Percentiles rank a stretch among this genome's conserved stretches.
These are phyloP conservation scores for Pseudoturritis turrita DNA, from an alignment of 345 rosid genomes.

Conservation along the genomic window DNA sequence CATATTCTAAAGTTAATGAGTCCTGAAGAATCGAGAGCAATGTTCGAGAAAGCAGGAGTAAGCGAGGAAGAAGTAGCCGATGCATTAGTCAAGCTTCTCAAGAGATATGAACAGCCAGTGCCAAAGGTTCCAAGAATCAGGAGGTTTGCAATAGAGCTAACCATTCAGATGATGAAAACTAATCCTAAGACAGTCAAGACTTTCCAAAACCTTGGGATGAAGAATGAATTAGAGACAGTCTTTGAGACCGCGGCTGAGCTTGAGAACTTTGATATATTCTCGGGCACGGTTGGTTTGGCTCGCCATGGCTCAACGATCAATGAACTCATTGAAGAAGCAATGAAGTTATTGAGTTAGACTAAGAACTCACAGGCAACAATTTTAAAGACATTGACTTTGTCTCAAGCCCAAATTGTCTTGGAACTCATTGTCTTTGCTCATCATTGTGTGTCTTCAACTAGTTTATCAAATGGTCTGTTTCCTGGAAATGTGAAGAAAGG, in stretches of 20 bases:
- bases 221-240: slow-evolving; percentile 47
- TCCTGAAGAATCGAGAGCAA: slow-evolving; percentile 38
- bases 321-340: slow-evolving; percentile 58
- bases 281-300: slow-evolving; percentile 66
- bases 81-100: slow-evolving; percentile 48
- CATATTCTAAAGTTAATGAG: slow-evolving; percentile 58
- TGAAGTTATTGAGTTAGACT: slow-evolving; percentile 26
- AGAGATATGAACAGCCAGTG: slow-evolving; percentile 52
- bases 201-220: slow-evolving; percentile 45
- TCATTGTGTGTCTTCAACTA: not conserved
- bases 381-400: not conserved
- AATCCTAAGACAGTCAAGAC: slow-evolving; percentile 27
- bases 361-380: not conserved
- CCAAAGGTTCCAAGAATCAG: slow-evolving; percentile 81
- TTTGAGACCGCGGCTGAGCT: slow-evolving; percentile 66
- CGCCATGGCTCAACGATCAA: slow-evolving; percentile 62
- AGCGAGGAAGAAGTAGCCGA: slow-evolving; percentile 47
- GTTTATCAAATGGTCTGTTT: not conserved
- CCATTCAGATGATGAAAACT: slow-evolving; percentile 67
- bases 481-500: no score
- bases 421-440: not conserved
- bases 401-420: not conserved
- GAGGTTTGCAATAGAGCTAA: slow-evolving; percentile 74
- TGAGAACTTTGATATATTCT: slow-evolving; percentile 78
- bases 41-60: slow-evolving; percentile 46